A percentile compares a stretch with the other conserved stretches of the same genome.
Conservation (phyloP, 331 rosid genomes). For the Phaseolus coccineus region DNA sequence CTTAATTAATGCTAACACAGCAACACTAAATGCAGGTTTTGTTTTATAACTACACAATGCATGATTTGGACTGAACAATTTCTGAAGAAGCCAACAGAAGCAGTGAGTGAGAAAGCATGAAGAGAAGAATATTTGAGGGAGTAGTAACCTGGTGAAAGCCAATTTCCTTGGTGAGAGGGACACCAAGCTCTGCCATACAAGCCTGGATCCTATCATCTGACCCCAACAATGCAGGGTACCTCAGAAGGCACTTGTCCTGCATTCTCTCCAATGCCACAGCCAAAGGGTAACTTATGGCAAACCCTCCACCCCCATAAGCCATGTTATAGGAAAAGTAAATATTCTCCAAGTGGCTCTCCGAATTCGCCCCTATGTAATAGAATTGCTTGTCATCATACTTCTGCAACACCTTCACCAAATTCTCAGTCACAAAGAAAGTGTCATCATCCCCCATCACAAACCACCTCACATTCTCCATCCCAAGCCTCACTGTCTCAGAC, state of each 20-base stretch:
- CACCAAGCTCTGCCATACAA: slow-evolving; percentile 85
- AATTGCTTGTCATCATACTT: slow-evolving; percentile 67
- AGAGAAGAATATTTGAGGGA: neutral
- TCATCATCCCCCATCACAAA: slow-evolving; percentile 88
- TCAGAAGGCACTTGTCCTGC: slow-evolving; percentile 66
- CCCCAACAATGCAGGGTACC: slow-evolving; percentile 66
- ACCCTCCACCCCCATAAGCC: slow-evolving; percentile 80
- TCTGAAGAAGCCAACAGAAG: neutral
- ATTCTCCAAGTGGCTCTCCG: slow-evolving; percentile 79
- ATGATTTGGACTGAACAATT: neutral
- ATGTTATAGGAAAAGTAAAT: slow-evolving; percentile 64
- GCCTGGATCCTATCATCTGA: slow-evolving; percentile 76
- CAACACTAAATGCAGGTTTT: neutral
- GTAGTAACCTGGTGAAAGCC: slow-evolving; percentile 77
- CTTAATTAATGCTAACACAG: neutral
- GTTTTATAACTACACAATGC: neutral
- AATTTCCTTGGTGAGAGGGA: slow-evolving; percentile 66
- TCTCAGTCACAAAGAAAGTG: slow-evolving; percentile 67
- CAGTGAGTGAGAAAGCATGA: neutral
- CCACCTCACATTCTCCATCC: slow-evolving; percentile 65
- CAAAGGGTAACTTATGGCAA: slow-evolving; percentile 70
- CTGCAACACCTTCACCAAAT: slow-evolving; percentile 62
- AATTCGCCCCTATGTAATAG: slow-evolving; percentile 66
- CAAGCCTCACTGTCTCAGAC: slow-evolving; percentile 58
- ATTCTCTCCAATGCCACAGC: slow-evolving; percentile 61